Evolutionary conservation across 192 early-diverging fungal species (phyloP), one percentile per base, ranked within the genome.

Genomic region (Backusella sp.): DNA sequence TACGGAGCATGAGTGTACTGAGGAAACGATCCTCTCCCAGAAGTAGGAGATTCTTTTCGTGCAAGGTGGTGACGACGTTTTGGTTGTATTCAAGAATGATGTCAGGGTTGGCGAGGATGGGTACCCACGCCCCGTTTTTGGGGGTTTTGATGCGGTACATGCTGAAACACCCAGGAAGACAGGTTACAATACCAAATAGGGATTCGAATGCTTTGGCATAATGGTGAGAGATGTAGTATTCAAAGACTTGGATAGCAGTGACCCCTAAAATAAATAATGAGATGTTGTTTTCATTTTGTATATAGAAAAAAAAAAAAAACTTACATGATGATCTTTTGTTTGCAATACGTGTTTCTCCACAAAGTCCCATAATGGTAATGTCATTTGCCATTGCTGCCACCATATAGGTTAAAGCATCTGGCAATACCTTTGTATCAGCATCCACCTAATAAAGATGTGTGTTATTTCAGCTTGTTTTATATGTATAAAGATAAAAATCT

Each of bases 211-310:
- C 90, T 82, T 97, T 96, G 75, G 91, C 91, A 72, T 96, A 90
- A 81, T 99, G 96, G 80, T 99, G 97, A 39, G 94, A 96, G 68
- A 97, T 97, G 83, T 95, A 99, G 87, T 99, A 99, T 86, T 99
- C 97, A 82, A 96, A 99, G 6, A 99, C 95, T 84, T 95, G 94
- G 81, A 96, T 96, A 53, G 85, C 87, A 9, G 94, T 93, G 6
- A 94, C 92, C 91, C 91, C 89, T 75, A 75, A 77, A 76, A 62
- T 21, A 53, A 17, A 21, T 14, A 32, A 14, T 15, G 14, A 32
- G 30, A 17, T 9, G 26, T 66, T 44, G 32, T 32, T 32, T 32
- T 11, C 39, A 41, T 28, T 28, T 65, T 65, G 44, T 32, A 68
- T 28, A 52, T 67, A 67, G 3, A 67, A 37, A 19, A 26, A 28